Evolutionary conservation across 2,329 filamentous ascomycete genomes (phyloP).

Genomic region (Ophiostoma tasmaniense): DNA sequence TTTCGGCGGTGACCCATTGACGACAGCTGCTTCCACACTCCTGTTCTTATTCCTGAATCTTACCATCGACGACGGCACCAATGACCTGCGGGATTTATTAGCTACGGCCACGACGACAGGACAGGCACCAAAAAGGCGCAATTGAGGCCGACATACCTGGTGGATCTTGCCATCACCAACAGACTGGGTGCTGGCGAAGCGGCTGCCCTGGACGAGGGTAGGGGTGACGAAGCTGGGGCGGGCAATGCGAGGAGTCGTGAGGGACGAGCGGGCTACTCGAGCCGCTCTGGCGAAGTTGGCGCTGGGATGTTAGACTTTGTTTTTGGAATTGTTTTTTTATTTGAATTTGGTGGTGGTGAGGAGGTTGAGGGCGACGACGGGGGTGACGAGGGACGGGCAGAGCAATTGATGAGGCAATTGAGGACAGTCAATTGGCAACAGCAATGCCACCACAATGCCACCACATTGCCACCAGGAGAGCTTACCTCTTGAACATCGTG

Average conservation of each 20-base stretch:
- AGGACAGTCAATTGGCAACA: too few relatives aligned
- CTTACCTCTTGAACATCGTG: conserved; percentile 80
- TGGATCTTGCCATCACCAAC: conserved; percentile 60
- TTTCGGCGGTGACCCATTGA: background rate
- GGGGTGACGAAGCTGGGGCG: conserved; percentile 34
- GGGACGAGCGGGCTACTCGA: conserved; percentile 53
- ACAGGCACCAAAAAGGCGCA: background rate
- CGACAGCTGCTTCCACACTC: background rate
- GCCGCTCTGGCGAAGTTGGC: conserved; percentile 48
- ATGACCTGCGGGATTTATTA: conserved; percentile 62
- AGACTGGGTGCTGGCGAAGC: conserved; percentile 50
- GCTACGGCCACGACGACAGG: conserved; percentile 9
- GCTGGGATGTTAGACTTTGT: conserved; percentile 33
- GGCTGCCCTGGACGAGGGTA: conserved; percentile 33
- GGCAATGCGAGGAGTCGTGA: conserved; percentile 47
- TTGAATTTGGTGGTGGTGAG: background rate
- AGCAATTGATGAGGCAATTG: conserved; percentile 19
- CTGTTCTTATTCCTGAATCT: conserved; percentile 28
- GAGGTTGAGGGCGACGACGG: background rate
- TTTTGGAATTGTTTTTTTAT: background rate
- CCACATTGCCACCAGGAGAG: background rate
- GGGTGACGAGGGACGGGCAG: background rate
- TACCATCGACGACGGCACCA: conserved; percentile 98
- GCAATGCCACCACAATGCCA: too few relatives aligned
- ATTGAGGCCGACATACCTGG: conserved; percentile 42